Evolutionary conservation across 371 early-diverging fungal genomes (phyloP), one percentile per base, ranked within the genome.

Genomic region (Mortierella sp.): DNA sequence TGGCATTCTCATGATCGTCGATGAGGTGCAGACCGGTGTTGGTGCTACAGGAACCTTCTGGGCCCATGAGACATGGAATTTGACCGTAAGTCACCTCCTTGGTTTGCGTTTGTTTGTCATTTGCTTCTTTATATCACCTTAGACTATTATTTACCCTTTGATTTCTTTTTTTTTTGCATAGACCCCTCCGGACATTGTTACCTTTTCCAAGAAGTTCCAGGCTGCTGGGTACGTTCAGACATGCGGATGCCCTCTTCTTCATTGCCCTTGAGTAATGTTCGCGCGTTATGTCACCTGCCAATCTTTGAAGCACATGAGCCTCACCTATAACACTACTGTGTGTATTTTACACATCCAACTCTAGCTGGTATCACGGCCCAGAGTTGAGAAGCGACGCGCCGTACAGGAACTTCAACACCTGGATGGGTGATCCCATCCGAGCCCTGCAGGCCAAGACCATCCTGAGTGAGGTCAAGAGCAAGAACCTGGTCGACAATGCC

Each of bases 21-120:
- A 96, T 69, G 96, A 96, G 78, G 94, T 95, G 26, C 96, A 96
- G 77, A 94, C 94, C 0, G 96, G 96, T 53, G 94, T 94, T 16
- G 95, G 94, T n/a, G 91, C 94, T 29, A 93, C 96, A 0, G 96
- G 96, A 26, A 89, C 90, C 10, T 94, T 94, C 76, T 94, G 94
- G 94, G 94, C 94, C 2, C 94, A 94, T 74, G 93, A 93, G 70
- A 90, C 91, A 34, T 94, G 94, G 94, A 73, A 86, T 16, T 80
- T 94, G 64, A 89, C 88, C 8, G 84, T 83, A 75, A 76, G 75
- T 44, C 41, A 29, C 8, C 22, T 16, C 29, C 14, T 14, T 55
- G n/a, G 39, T 40, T 24, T 40, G 43, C 14, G 13, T 31, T 24
- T 40, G 52, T 34, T 31, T 64, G 26, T 9, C 29, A 14, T 29